Evolutionary conservation across 1,139 yeast species (phyloP), one percentile per base, ranked within the genome.

Genomic region (Yamadazyma atlantica): DNA sequence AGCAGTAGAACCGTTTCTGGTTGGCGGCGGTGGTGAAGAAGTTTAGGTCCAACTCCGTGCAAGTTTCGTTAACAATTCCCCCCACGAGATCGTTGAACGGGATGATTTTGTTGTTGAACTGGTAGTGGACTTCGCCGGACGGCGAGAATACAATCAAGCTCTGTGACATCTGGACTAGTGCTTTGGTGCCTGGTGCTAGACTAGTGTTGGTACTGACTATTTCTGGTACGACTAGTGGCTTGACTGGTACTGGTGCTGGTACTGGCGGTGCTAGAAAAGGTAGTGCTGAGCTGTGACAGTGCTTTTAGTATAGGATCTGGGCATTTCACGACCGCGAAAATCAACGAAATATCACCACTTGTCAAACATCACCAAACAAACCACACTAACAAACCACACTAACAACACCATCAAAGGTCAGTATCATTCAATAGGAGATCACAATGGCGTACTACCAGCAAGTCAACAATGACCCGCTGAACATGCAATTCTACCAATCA

Each of bases 401-500:
- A n/a, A n/a, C n/a, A n/a, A n/a, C n/a, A n/a, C n/a, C n/a, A n/a
- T n/a, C n/a, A n/a, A n/a, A n/a, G n/a, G n/a, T n/a, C n/a, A n/a
- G n/a, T n/a, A n/a, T n/a, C n/a, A n/a, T n/a, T n/a, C n/a, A n/a
- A n/a, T n/a, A n/a, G n/a, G n/a, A 29, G 11, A 6, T 19, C 31
- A 42, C 27, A 23, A 65, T 68, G 74, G 70, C 74, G 4, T 68
- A 67, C 44, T 67, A 66, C 48, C 72, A 66, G 38, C 69, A 61
- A 40, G 56, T 53, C 33, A 55, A 53, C 33, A 60, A 60, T 39
- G 42, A 44, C 26, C 60, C 69, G n/a, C 68, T 58, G 40, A 69
- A 69, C 48, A 60, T 69, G 65, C 74, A 67, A 42, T 71, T 71
- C 55, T 71, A 71, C 50, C 75, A 70, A 44, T 65, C 74, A 25